Evolutionary conservation across 2,329 filamentous ascomycete genomes (phyloP), one percentile per base, ranked within the genome.

Genomic region (Ophiostoma ulmi): DNA sequence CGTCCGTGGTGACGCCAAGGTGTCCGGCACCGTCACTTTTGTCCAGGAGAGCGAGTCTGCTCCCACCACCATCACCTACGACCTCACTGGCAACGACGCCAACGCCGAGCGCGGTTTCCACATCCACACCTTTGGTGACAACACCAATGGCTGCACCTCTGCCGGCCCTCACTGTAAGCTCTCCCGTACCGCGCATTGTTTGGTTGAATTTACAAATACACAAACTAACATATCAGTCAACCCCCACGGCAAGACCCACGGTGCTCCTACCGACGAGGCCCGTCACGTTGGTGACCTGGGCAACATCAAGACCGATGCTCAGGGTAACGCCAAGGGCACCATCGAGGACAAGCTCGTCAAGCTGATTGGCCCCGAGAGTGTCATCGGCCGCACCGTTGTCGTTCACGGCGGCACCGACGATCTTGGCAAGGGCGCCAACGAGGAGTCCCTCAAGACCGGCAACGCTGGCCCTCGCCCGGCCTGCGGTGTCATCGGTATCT

Each of bases 141-240:
- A 98, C 88, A 98, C 95, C 87, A 99, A 99, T 85, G 95, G 95
- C 82, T 99, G 95, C 91, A 98, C 94, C 76, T 97, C 92, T 76
- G 95, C 95, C 76, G 95, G 95, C 70, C 94, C 95, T 83, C 95
- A 99, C 87, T 99, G 93, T 97, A 85, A 80, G 92, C 84, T 52
- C 38, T 14, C 26, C 26, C 52, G 31, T 31, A 31, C 31, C 31
- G 31, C 31, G 31, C 31, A 31, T 3, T 31, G 31, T 31, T 31
- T 31, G 2, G 8, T 11, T 11, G 20, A 10, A 1, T 58, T 44
- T 22, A 65, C 10, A 13, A 10, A 39, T 11, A 39, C 38, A 31
- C n/a, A 41, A 38, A 10, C 67, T 70, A 67, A 70, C 55, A 10
- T 31, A 5, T 0, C 67, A 97, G 93, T 97, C 91, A 99, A 99